Conservation (phyloP, 2,329 filamentous ascomycete species). For the Colletotrichum cordylinicola region DNA sequence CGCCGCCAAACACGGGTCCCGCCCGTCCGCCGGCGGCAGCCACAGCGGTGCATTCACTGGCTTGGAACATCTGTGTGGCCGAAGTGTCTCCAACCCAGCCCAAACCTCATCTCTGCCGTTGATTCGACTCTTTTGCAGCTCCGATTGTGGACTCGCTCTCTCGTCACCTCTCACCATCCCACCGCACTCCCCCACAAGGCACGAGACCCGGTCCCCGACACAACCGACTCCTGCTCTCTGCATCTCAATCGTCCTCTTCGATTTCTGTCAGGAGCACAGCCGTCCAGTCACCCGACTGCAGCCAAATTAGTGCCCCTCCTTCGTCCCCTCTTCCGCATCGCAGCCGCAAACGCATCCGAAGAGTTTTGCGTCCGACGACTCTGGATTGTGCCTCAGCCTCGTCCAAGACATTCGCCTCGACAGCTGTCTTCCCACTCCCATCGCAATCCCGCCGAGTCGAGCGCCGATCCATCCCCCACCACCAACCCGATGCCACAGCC, state of each 20-base stretch:
- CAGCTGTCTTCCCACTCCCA: not conserved
- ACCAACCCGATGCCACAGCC: constrained; percentile 69
- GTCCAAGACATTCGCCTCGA: not conserved
- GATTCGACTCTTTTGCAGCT: constrained; percentile 8
- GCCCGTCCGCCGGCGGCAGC: not conserved
- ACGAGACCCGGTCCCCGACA: constrained; percentile 19
- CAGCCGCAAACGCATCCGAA: constrained; percentile 1
- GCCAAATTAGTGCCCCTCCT: constrained; percentile 10
- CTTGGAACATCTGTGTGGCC: constrained; percentile 18
- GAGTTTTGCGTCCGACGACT: constrained; percentile 2
- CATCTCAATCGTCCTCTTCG: not conserved
- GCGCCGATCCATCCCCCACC: constrained; percentile 12
- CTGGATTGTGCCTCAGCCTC: not conserved
- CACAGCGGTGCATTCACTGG: not conserved
- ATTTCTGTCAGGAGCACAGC: not conserved
- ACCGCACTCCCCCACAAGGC: constrained; percentile 9
- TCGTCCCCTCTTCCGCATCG: not conserved
- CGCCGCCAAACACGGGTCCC: not conserved
- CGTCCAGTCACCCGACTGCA: constrained; percentile 1
- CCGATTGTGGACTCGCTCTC: constrained; percentile 16
- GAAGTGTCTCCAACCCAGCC: not conserved
- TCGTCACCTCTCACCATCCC: not conserved
- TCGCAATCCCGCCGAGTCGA: constrained; percentile 2
- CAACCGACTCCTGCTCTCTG: constrained; percentile 7
- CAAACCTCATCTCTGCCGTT: not conserved